These are phyloP conservation scores for Choanephora cucurbitarum DNA, from an alignment of 371 early-diverging fungal genomes.

Conservation along the genomic window DNA sequence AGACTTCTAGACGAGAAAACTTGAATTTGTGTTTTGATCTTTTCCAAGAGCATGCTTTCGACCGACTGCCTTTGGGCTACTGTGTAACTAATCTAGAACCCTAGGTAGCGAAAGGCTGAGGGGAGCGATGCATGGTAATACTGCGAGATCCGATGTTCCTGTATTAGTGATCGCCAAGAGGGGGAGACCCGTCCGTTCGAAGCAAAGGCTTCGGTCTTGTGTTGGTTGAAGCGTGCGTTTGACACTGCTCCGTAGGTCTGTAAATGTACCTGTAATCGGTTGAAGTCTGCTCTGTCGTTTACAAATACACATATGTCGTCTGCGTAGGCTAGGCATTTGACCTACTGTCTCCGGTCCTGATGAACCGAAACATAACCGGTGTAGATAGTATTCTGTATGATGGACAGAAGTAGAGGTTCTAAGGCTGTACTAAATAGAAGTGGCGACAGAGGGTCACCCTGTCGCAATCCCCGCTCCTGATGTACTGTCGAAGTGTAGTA, in stretches of 20 bases:
- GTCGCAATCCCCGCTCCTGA: conserved; percentile 13
- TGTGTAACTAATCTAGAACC: too few species aligned
- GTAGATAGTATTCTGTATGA: not conserved
- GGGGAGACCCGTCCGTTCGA: not conserved
- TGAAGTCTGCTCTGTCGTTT: not conserved
- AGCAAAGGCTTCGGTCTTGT: conserved; percentile 8
- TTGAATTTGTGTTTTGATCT: too few species aligned
- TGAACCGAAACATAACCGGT: too few species aligned
- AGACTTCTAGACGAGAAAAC: not conserved
- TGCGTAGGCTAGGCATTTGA: conserved; percentile 6
- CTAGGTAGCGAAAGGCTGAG: too few species aligned
- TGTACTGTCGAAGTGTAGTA: not conserved
- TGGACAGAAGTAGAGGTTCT: conserved; percentile 10
- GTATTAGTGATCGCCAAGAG: not conserved
- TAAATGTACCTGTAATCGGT: not conserved
- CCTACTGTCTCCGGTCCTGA: not conserved
- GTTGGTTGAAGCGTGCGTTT: conserved; percentile 1
- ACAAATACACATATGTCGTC: conserved; percentile 6
- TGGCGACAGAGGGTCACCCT: conserved; percentile 18
- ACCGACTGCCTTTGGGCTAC: too few species aligned
- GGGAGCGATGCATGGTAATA: too few species aligned
- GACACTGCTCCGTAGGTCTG: not conserved
- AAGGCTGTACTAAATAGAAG: conserved; percentile 20
- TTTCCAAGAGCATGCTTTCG: too few species aligned
- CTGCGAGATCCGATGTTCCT: not conserved